Percentiles rank a stretch among this genome's conserved stretches.
These are phyloP conservation scores for Clarireedia paspali DNA, from an alignment of 2,329 filamentous ascomycete species.

Conservation along the genomic window DNA sequence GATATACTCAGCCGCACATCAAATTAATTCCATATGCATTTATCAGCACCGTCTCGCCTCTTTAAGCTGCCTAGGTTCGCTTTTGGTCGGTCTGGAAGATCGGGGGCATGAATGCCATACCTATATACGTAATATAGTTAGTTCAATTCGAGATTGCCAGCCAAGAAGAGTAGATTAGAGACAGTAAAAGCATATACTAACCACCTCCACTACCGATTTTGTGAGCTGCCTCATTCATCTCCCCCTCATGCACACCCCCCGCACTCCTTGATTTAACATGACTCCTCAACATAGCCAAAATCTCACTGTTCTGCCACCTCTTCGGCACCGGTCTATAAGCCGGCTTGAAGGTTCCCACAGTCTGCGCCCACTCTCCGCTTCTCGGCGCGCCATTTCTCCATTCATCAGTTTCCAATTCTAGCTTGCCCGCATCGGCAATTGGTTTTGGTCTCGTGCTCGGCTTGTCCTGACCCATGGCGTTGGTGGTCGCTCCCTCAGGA, in stretches of 20 bases:
- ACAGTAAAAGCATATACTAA: constrained; percentile 11
- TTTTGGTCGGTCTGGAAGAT: constrained; percentile 25
- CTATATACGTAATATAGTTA: constrained; percentile 13
- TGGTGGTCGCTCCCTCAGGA: constrained; percentile 11
- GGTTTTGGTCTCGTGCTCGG: background rate
- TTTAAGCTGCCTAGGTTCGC: background rate
- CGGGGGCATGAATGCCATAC: constrained; percentile 32
- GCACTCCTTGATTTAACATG: constrained; percentile 72
- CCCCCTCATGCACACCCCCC: constrained; percentile 36
- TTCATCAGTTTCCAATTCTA: constrained; percentile 21
- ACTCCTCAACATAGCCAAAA: constrained; percentile 65
- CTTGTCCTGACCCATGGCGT: constrained; percentile 3
- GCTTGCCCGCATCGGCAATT: constrained; percentile 21
- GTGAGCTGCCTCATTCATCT: constrained; percentile 14
- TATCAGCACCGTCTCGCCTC: no score
- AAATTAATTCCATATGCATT: no score
- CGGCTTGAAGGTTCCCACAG: constrained; percentile 86
- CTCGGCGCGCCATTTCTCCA: constrained; percentile 30
- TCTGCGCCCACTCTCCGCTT: constrained; percentile 91
- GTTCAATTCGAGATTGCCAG: no score
- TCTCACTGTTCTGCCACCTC: constrained; percentile 78
- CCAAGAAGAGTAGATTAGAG: no score
- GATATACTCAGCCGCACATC: no score
- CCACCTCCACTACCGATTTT: constrained; percentile 21
- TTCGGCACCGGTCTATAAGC: constrained; percentile 84